Conservation (phyloP, 106 monocot genomes). For the Cymbidium sinense region DNA sequence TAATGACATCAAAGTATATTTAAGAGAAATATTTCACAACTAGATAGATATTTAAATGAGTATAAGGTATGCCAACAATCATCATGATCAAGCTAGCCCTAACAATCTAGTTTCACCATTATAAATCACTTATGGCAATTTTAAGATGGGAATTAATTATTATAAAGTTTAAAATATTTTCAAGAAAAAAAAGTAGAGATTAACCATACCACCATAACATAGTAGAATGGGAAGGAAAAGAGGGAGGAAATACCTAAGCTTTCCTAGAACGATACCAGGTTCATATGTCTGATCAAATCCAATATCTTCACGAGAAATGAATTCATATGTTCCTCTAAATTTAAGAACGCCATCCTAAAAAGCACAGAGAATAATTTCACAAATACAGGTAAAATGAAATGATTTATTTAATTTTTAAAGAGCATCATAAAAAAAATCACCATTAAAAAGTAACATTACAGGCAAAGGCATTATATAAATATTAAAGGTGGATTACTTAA, state of each 20-base stretch:
- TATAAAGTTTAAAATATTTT: background rate
- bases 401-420: background rate
- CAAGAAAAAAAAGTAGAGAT: background rate
- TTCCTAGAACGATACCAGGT: conserved; percentile 18
- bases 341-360: conserved; percentile 24
- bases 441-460: background rate
- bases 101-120: background rate
- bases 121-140: background rate
- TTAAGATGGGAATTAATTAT: background rate
- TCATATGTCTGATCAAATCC: conserved; percentile 11
- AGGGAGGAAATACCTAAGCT: conserved; percentile 10
- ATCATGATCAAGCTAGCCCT: background rate
- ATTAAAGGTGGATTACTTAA: background rate
- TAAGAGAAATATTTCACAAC: background rate
- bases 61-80: background rate
- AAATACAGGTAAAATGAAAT: background rate
- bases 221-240: background rate
- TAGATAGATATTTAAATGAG: background rate
- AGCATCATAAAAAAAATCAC: background rate
- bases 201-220: background rate
- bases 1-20: background rate
- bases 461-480: background rate
- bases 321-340: conserved; percentile 24
- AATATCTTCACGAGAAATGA: conserved; percentile 23
- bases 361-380: background rate